Percentiles rank a stretch among this genome's conserved stretches.
These are phyloP conservation scores for Skeletonema tropicum DNA, from an alignment of 108 stramenopile genomes.

Conservation along the genomic window DNA sequence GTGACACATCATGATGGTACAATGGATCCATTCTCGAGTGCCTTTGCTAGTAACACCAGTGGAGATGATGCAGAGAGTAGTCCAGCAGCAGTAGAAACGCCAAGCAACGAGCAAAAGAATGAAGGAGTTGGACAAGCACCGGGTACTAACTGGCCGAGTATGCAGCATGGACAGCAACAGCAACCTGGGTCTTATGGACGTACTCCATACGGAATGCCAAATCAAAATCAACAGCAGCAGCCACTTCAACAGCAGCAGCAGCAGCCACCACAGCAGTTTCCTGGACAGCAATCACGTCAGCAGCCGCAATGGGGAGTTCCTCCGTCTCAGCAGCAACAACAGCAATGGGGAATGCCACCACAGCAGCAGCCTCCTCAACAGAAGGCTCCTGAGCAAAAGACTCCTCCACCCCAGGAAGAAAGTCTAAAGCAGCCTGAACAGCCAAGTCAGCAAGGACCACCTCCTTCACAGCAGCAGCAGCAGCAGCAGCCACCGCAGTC, in stretches of 20 bases:
- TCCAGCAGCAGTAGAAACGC: conserved; percentile 8
- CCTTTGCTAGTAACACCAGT: conserved; percentile 21
- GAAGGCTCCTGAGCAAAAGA: neutral
- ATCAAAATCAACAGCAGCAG: conserved; percentile 6
- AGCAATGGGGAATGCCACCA: neutral
- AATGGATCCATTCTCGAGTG: conserved; percentile 44
- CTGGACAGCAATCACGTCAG: neutral
- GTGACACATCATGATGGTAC: conserved; percentile 5
- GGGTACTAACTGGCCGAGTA: neutral
- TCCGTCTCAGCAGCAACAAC: neutral
- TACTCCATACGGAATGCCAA: conserved; percentile 2
- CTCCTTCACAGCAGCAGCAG: conserved; percentile 5
- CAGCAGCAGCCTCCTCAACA: conserved; percentile 2
- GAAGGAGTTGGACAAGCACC: neutral
- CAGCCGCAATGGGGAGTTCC: conserved; percentile 7
- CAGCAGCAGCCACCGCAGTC: conserved; percentile 36
- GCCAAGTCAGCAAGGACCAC: conserved; percentile 14
- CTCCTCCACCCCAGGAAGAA: neutral
- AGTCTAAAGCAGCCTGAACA: conserved; percentile 10
- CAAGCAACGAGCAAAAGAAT: conserved; percentile 3
- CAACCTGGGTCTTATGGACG: conserved; percentile 4
- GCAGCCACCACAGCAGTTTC: conserved; percentile 1
- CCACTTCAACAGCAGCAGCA: conserved; percentile 8
- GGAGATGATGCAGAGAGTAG: neutral
- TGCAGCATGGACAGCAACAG: conserved; percentile 12